A percentile compares a stretch with the other conserved stretches of the same genome.
Evolutionary conservation across 2,329 filamentous ascomycete species (phyloP).

Genomic region (Cytospora paraplurivora): DNA sequence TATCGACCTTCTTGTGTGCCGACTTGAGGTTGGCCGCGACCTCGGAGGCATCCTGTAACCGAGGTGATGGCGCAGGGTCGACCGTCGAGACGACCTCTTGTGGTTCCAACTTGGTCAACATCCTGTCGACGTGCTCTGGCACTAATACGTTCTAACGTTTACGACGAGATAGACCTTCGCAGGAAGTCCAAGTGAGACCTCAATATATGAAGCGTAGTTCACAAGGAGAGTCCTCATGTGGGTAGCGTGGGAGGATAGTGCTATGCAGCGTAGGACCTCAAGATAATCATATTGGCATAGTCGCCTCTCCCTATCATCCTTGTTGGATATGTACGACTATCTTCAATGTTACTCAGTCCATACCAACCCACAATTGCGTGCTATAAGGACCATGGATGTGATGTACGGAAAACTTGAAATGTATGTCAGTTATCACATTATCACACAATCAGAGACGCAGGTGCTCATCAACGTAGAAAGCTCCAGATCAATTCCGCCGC

Average conservation of each 20-base stretch:
- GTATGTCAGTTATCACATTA: not conserved
- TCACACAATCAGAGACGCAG: not conserved
- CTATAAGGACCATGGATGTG: conserved; percentile 4
- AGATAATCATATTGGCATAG: not conserved
- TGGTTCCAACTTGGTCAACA: not conserved
- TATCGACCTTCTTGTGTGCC: conserved; percentile 33
- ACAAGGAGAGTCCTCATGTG: not conserved
- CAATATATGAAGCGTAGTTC: not conserved
- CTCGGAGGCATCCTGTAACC: not conserved
- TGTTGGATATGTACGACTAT: too few species aligned
- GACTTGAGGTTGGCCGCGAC: conserved; percentile 14
- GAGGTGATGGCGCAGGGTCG: not conserved
- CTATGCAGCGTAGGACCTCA: not conserved
- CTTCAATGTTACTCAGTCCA: not conserved
- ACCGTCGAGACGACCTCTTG: not conserved
- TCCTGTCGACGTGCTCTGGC: not conserved
- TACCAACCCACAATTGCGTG: conserved; percentile 18
- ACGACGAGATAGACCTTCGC: not conserved
- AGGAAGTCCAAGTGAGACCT: not conserved
- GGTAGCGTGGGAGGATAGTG: not conserved
- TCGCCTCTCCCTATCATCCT: not conserved
- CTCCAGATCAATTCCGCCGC: too few species aligned
- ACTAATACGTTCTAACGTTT: not conserved
- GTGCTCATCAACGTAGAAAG: not conserved
- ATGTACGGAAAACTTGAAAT: not conserved